A percentile compares a stretch with the other conserved stretches of the same genome.
Evolutionary conservation across 2,329 filamentous ascomycete genomes (phyloP).

Genomic region (Xylariaceae sp.): DNA sequence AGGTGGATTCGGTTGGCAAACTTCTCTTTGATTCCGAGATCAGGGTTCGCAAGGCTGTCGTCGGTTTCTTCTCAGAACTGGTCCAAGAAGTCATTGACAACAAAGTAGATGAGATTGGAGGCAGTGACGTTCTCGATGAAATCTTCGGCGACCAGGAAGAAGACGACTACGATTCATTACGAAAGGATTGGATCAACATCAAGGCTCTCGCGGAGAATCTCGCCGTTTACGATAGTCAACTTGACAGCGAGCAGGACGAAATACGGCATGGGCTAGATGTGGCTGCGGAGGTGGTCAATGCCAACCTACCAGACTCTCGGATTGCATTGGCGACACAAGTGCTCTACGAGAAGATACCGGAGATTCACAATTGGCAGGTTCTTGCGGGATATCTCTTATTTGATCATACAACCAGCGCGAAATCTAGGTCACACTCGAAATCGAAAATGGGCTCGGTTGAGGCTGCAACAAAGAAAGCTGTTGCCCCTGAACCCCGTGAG

Average conservation of each 20-base stretch:
- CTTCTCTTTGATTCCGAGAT: constrained; percentile 87
- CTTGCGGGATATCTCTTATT: constrained; percentile 89
- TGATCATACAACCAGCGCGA: constrained; percentile 76
- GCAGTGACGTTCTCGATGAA: constrained; percentile 76
- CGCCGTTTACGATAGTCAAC: constrained; percentile 75
- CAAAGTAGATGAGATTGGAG: constrained; percentile 82
- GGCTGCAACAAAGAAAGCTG: constrained; percentile 67
- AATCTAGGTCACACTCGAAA: constrained; percentile 54
- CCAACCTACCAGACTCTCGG: constrained; percentile 72
- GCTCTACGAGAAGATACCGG: constrained; percentile 78
- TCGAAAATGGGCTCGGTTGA: constrained; percentile 57
- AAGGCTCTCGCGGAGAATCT: constrained; percentile 89
- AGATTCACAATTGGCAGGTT: constrained; percentile 84
- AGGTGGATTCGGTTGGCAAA: constrained; percentile 85
- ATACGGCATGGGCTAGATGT: constrained; percentile 51
- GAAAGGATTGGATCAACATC: constrained; percentile 84
- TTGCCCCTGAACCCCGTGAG: constrained; percentile 74
- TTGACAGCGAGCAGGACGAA: constrained; percentile 58
- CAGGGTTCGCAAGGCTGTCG: constrained; percentile 83
- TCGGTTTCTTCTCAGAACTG: constrained; percentile 86
- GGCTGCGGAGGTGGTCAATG: constrained; percentile 60
- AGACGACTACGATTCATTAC: constrained; percentile 75
- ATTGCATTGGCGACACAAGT: constrained; percentile 85
- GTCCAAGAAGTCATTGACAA: constrained; percentile 79
- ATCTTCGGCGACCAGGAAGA: constrained; percentile 70